Conservation (phyloP, 495 filamentous ascomycete genomes). For the Penicillium pulvis region DNA sequence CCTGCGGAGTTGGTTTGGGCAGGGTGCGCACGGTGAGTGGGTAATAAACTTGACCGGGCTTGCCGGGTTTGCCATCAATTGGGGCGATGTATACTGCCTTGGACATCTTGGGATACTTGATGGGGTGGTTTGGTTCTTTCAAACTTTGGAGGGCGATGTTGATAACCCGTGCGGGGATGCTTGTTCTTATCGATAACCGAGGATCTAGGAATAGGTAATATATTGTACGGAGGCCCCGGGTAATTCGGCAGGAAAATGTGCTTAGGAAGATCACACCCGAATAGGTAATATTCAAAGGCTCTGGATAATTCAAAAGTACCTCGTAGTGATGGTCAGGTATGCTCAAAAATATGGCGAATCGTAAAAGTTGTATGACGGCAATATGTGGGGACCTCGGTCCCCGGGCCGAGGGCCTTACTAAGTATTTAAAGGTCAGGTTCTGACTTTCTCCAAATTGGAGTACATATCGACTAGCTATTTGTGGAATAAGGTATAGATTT, state of each 20-base stretch:
- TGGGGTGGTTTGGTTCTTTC: neutral
- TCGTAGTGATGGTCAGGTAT: too few species aligned
- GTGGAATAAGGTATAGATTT: neutral
- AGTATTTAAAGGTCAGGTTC: neutral
- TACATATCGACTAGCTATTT: neutral
- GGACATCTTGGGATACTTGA: slow-evolving; percentile 46
- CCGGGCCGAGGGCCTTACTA: neutral
- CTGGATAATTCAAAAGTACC: too few species aligned
- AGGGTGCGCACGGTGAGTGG: slow-evolving; percentile 63
- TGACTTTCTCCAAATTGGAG: neutral
- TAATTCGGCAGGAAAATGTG: neutral
- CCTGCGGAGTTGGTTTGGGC: slow-evolving; percentile 61
- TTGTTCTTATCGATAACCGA: slow-evolving; percentile 22
- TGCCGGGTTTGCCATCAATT: slow-evolving; percentile 65
- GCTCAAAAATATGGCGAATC: too few species aligned
- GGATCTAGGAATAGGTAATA: slow-evolving; percentile 1
- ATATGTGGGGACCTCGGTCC: too few species aligned
- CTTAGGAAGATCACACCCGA: too few species aligned
- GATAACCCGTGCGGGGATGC: slow-evolving; percentile 17
- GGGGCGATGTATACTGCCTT: slow-evolving; percentile 51
- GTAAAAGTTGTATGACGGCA: too few species aligned
- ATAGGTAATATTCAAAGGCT: too few species aligned
- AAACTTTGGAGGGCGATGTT: neutral
- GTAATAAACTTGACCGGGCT: slow-evolving; percentile 81
- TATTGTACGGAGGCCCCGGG: neutral